A percentile compares a stretch with the other conserved stretches of the same genome.
Conservation (phyloP, 306 rosid species). For the Sindora glabra region DNA sequence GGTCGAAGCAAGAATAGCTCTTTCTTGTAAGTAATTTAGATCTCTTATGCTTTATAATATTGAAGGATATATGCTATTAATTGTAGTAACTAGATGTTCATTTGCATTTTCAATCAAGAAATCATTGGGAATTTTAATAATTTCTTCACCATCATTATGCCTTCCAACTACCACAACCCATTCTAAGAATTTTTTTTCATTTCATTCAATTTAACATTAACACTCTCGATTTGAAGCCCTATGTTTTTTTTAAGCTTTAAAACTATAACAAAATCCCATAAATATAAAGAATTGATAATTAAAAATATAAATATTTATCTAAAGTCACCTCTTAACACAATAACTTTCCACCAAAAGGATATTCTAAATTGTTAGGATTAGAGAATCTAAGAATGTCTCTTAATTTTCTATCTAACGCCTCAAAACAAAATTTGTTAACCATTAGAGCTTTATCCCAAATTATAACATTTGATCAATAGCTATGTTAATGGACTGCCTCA, state of each 20-base stretch:
- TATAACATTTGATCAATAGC: neutral
- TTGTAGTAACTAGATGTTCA: too few species aligned
- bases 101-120: too few species aligned
- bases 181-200: too few species aligned
- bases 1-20: too few species aligned
- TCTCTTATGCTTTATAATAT: too few species aligned
- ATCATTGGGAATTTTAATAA: too few species aligned
- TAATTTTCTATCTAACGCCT: neutral
- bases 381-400: neutral
- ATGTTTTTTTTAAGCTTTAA: neutral
- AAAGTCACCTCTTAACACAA: neutral
- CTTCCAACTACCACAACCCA: too few species aligned
- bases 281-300: neutral
- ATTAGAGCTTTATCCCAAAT: neutral
- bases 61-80: too few species aligned
- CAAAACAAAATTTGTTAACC: neutral
- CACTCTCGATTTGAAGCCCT: neutral
- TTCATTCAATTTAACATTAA: too few species aligned
- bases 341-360: neutral
- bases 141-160: too few species aligned
- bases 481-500: neutral
- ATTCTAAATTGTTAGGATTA: fast-evolving
- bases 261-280: neutral
- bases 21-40: too few species aligned
- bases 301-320: neutral